A percentile compares a stretch with the other conserved stretches of the same genome.
These are phyloP conservation scores for Echites panduratus DNA, from an alignment of 257 asterid genomes.

Conservation along the genomic window DNA sequence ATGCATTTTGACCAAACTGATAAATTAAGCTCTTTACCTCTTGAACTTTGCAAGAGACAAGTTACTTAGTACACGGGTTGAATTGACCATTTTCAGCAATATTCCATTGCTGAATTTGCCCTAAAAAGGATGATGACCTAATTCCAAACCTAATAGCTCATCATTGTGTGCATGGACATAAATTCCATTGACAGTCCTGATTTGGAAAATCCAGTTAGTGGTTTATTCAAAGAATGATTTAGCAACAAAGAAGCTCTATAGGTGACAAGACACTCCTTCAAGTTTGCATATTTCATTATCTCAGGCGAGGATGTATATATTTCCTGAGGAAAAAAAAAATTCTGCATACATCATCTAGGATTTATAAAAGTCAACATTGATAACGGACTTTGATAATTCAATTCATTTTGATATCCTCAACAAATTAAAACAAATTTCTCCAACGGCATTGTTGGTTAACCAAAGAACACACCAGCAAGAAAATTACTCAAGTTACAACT, in stretches of 20 bases:
- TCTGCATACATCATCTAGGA: neutral
- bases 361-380: neutral
- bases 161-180: neutral
- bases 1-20: too few species aligned
- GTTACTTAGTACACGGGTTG: neutral
- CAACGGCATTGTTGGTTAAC: neutral
- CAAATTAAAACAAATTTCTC: neutral
- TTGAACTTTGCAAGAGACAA: neutral
- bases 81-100: neutral
- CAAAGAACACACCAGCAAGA: neutral
- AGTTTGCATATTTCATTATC: neutral
- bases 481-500: neutral
- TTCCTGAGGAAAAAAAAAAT: neutral
- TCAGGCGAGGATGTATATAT: neutral
- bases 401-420: neutral
- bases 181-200: neutral
- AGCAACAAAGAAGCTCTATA: neutral
- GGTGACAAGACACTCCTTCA: neutral
- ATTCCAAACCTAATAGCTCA: neutral
- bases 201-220: neutral
- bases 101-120: neutral
- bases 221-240: neutral
- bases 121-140: neutral
- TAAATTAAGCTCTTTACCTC: too few species aligned
- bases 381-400: neutral